Evolutionary conservation across 192 early-diverging fungal species (phyloP), one percentile per base, ranked within the genome.

Genomic region (Entophlyctis luteolus): DNA sequence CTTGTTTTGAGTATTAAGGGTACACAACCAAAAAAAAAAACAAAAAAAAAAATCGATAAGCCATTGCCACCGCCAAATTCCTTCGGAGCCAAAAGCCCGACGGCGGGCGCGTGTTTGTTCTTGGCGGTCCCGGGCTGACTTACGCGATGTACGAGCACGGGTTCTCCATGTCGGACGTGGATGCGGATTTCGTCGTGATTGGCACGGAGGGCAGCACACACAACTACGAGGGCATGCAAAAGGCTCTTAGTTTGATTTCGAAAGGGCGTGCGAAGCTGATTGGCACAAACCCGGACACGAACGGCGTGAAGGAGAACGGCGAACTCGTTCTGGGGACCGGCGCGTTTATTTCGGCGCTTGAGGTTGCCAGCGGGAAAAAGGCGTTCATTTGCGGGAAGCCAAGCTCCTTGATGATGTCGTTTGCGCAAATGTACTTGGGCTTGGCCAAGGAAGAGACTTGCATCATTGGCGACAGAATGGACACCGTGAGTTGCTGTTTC

Each of bases 381-480:
- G 85, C 83, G 29, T 85, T 86, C 68, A 77, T 58, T 60, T 81
- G 79, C 48, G 84, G 84, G 33, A 85, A 85, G 65, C 84, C 84
- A 32, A 72, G 71, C 28, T 69, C 75, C 22, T 65, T 84, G 58
- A 85, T 86, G 77, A 81, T 81, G 84, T 62, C 63, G 29, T 85
- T 79, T 57, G 85, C 85, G 14, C 82, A 84, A 54, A 62, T 48
- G 42, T 80, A 80, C 10, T 69, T 87, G 28, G 81, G 81, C 27
- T 65, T 78, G 22, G 63, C 47, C 57, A 81, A 84, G 62, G 69
- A 78, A 32, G 83, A 85, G 32, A 85, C 81, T 20, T 85, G 83
- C 67, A 85, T 87, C 32, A 79, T 87, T 69, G 85, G 85, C 55
- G 85, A 87, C 62, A 81, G 85, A 48, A 83, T 87, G 81, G 83